Percentiles rank a stretch among this genome's conserved stretches.
Conservation (phyloP, 176 grass and related monocot species). For the Cymbopogon citratus region DNA sequence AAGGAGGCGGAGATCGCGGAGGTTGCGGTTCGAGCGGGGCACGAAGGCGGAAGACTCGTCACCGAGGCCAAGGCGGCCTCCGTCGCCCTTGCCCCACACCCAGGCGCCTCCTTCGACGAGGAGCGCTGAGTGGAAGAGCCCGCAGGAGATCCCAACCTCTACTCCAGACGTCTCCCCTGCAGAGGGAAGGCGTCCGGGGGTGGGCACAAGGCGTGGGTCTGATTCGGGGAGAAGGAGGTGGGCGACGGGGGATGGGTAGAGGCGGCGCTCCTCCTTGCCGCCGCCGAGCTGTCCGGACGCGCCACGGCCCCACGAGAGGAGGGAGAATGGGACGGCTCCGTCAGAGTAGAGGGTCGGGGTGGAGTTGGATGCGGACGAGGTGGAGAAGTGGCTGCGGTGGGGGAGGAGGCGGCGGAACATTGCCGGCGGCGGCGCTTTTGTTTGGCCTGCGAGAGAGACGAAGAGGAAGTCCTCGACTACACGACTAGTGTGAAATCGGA, state of each 20-base stretch:
- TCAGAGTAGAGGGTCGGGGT: constrained; percentile 30
- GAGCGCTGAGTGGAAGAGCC: constrained; percentile 79
- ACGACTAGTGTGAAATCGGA: background rate
- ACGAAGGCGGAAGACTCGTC: constrained; percentile 67
- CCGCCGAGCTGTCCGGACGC: constrained; percentile 86
- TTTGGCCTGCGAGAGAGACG: background rate
- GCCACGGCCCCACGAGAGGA: constrained; percentile 88
- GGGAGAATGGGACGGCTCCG: constrained; percentile 24
- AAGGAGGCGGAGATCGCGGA: constrained; percentile 45
- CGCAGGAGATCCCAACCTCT: constrained; percentile 83
- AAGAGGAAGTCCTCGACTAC: background rate
- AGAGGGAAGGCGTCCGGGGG: constrained; percentile 42
- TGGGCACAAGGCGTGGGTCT: constrained; percentile 39
- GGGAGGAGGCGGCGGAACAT: constrained; percentile 43
- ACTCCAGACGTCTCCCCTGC: background rate
- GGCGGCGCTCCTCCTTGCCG: constrained; percentile 80
- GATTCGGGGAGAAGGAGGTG: constrained; percentile 48
- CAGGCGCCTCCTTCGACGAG: constrained; percentile 61
- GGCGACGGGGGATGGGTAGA: constrained; percentile 70
- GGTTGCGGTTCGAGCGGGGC: constrained; percentile 66
- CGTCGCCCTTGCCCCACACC: constrained; percentile 97
- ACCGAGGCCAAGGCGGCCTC: constrained; percentile 70
- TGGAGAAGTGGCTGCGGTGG: constrained; percentile 35
- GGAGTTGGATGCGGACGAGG: background rate
- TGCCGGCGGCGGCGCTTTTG: constrained; percentile 35